Evolutionary conservation across 2,329 filamentous ascomycete genomes (phyloP).

Genomic region (Aspergillus viridinutans): DNA sequence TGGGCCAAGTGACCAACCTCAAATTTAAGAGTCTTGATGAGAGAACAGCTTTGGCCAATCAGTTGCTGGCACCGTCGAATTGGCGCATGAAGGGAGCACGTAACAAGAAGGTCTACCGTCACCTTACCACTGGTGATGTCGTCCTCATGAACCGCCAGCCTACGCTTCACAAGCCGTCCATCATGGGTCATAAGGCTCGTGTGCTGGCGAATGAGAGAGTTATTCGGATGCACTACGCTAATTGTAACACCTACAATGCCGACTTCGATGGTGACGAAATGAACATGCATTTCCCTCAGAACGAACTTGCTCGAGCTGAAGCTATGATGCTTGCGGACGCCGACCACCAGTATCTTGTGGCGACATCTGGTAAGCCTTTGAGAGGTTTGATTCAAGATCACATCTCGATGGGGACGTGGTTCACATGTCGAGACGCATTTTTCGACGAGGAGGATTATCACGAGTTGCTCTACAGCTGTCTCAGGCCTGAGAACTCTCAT

Average conservation of each 20-base stretch:
- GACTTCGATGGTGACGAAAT: conserved; percentile 99
- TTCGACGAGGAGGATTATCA: conserved; percentile 87
- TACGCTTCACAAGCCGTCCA: conserved; percentile 95
- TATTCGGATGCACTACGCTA: conserved; percentile 98
- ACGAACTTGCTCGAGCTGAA: conserved; percentile 88
- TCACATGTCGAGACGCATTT: conserved; percentile 88
- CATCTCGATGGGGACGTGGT: conserved; percentile 85
- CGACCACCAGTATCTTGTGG: conserved; percentile 93
- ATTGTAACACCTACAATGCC: conserved; percentile 98
- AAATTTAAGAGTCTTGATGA: conserved; percentile 85
- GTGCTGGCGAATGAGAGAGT: conserved; percentile 94
- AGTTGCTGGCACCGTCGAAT: conserved; percentile 79
- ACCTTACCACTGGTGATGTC: conserved; percentile 93
- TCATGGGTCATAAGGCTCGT: conserved; percentile 94
- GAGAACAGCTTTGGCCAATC: conserved; percentile 82
- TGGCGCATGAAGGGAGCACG: conserved; percentile 68
- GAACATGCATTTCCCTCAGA: conserved; percentile 99
- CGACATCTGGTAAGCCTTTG: conserved; percentile 87
- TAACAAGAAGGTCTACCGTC: conserved; percentile 95
- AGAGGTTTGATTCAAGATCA: conserved; percentile 98
- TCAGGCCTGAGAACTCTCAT: conserved; percentile 86
- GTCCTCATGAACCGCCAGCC: conserved; percentile 99
- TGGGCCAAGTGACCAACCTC: conserved; percentile 83
- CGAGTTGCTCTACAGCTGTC: conserved; percentile 83
- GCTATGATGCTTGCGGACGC: conserved; percentile 92